A percentile compares a stretch with the other conserved stretches of the same genome.
Evolutionary conservation across 164 flowering plant genomes (phyloP).

Genomic region (Cinnamomum micranthum): DNA sequence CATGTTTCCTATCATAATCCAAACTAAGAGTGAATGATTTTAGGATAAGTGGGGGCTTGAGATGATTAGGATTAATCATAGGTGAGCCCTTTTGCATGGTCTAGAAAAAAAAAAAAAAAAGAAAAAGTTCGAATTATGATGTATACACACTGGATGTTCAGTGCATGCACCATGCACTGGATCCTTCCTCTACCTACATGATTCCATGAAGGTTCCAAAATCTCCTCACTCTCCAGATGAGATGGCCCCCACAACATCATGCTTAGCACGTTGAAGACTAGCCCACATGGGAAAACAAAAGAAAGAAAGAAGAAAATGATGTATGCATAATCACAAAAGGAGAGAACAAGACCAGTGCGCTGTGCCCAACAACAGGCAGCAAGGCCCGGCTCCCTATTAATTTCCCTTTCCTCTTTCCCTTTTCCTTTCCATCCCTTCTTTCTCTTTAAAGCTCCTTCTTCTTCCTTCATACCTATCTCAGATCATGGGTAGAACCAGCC

Average conservation of each 20-base stretch:
- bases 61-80: no score
- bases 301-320: slow-evolving; percentile 12
- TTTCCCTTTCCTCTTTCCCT: neutral
- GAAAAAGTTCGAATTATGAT: no score
- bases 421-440: neutral
- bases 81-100: no score
- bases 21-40: no score
- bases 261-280: neutral
- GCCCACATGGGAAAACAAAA: slow-evolving; percentile 1
- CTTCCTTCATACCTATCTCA: neutral
- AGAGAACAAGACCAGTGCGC: neutral
- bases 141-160: neutral
- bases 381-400: neutral
- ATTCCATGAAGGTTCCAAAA: neutral
- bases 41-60: no score
- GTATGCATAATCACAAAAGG: slow-evolving; percentile 1
- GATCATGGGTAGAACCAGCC: slow-evolving; percentile 36
- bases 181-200: neutral
- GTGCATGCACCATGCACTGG: neutral
- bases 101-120: no score
- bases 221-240: neutral
- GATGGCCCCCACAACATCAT: neutral
- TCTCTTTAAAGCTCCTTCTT: neutral
- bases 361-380: neutral
- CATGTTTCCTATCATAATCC: no score